Evolutionary conservation across 2,329 filamentous ascomycete species (phyloP).

Genomic region (Ceratocystis huliohia): DNA sequence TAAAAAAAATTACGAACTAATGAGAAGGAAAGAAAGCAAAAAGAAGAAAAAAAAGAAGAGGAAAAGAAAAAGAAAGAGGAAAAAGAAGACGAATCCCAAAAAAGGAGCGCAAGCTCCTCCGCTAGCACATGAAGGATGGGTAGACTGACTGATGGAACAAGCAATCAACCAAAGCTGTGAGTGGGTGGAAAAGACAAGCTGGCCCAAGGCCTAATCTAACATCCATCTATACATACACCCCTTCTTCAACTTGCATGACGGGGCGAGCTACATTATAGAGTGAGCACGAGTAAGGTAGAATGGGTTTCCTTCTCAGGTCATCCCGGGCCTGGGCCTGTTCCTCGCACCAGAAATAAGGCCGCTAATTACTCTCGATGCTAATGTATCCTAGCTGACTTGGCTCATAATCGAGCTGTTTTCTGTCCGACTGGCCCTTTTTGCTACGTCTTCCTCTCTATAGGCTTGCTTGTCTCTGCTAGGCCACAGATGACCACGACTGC

Average conservation of each 20-base stretch:
- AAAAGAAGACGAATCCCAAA: neutral
- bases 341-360: neutral
- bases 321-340: neutral
- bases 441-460: neutral
- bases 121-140: neutral
- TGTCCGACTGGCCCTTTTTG: neutral
- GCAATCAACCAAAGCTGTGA: neutral
- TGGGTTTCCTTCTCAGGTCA: neutral
- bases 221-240: neutral
- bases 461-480: neutral
- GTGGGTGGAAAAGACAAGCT: too few species aligned
- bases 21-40: neutral
- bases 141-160: neutral
- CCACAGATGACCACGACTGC: neutral
- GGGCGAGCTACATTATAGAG: neutral
- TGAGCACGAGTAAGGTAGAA: neutral
- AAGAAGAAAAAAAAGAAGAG: neutral
- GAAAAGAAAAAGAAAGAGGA: neutral
- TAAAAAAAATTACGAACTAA: neutral
- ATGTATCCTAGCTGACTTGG: neutral
- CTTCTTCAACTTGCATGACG: neutral
- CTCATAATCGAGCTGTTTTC: slow-evolving; percentile 1
- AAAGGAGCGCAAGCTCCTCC: neutral
- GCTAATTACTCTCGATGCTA: neutral
- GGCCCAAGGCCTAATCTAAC: too few species aligned